These are phyloP conservation scores for Collybiopsis luxurians DNA, from an alignment of 768 basidiomycete genomes.

Conservation along the genomic window DNA sequence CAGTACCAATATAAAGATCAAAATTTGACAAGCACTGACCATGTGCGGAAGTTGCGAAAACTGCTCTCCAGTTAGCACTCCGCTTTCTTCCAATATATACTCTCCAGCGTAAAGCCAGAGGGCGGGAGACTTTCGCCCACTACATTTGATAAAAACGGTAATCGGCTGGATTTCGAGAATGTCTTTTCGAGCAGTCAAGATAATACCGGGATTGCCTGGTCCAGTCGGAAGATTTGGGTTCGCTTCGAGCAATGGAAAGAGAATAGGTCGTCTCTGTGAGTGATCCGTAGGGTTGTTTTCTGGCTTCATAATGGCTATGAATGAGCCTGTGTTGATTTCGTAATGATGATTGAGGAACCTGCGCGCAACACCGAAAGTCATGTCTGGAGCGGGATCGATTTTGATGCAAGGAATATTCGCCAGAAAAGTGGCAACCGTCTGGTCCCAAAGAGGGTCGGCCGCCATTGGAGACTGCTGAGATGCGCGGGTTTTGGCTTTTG, in stretches of 20 bases:
- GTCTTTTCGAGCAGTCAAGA: not conserved
- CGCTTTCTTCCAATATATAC: not conserved
- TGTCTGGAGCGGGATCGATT: not conserved
- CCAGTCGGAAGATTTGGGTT: slow-evolving; percentile 2
- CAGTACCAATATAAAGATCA: too few relatives aligned
- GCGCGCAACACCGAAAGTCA: not conserved
- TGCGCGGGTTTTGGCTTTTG: too few relatives aligned
- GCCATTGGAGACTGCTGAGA: not conserved
- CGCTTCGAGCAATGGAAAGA: not conserved
- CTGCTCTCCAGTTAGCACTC: not conserved
- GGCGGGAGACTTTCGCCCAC: not conserved
- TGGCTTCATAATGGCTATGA: not conserved
- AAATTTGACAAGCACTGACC: not conserved
- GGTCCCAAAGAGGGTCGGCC: not conserved
- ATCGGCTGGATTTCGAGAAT: not conserved
- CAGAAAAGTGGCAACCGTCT: not conserved
- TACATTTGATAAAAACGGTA: not conserved
- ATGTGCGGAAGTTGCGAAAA: not conserved
- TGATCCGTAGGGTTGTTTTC: not conserved
- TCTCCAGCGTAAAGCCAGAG: slow-evolving; percentile 4
- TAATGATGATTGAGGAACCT: not conserved
- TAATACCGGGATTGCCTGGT: slow-evolving; percentile 1
- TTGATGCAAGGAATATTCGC: not conserved
- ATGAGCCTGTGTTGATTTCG: not conserved
- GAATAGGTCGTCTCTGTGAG: not conserved